Evolutionary conservation across 2,329 filamentous ascomycete species (phyloP).

Genomic region (Cytospora schulzeri): DNA sequence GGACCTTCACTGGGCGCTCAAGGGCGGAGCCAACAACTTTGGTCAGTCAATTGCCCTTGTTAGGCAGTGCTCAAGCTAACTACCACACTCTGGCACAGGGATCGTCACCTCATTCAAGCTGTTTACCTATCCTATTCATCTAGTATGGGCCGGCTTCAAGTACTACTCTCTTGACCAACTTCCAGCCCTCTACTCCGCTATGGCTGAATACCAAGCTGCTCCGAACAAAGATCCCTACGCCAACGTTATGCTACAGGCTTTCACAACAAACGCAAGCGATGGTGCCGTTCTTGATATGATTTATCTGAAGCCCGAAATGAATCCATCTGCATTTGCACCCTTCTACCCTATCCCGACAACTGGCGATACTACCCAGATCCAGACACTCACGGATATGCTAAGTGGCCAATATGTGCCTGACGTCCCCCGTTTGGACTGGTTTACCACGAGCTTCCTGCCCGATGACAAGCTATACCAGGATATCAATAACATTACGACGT

Average conservation of each 20-base stretch:
- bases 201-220: slow-evolving; percentile 33
- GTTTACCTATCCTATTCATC: not conserved
- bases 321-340: slow-evolving; percentile 33
- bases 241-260: slow-evolving; percentile 36
- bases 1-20: slow-evolving; percentile 30
- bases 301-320: slow-evolving; percentile 35
- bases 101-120: slow-evolving; percentile 24
- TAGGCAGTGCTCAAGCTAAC: too few species aligned
- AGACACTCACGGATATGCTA: slow-evolving; percentile 23
- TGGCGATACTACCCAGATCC: slow-evolving; percentile 31
- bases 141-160: not conserved
- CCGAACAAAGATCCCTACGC: slow-evolving; percentile 36
- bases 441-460: slow-evolving; percentile 35
- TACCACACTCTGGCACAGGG: slow-evolving; percentile 25
- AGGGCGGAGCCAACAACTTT: slow-evolving; percentile 33
- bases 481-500: slow-evolving; percentile 31
- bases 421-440: slow-evolving; percentile 27
- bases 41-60: not conserved
- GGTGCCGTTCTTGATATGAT: slow-evolving; percentile 34
- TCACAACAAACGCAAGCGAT: slow-evolving; percentile 32
- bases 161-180: not conserved
- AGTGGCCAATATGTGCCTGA: too few species aligned
- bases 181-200: slow-evolving; percentile 30
- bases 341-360: slow-evolving; percentile 33
- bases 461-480: slow-evolving; percentile 32